Conservation (phyloP, 2,329 filamentous ascomycete species). For the Amylocarpus encephaloides region DNA sequence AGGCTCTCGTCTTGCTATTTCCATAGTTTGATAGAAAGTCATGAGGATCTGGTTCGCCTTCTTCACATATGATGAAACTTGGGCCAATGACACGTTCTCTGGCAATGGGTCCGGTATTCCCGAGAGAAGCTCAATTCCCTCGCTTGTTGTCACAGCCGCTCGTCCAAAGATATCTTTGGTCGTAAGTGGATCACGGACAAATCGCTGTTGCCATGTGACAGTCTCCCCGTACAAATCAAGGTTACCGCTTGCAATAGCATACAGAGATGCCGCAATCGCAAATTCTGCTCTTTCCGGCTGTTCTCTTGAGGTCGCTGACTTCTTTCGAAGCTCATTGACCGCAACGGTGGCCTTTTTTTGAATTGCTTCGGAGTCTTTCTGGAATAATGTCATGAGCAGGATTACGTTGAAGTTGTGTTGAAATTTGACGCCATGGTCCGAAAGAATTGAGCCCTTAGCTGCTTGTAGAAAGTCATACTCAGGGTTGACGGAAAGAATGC, state of each 20-base stretch:
- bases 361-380: not conserved
- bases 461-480: constrained; percentile 6
- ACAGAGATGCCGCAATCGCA: constrained; percentile 27
- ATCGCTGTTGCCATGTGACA: constrained; percentile 33
- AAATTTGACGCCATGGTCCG: no score
- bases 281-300: constrained; percentile 28
- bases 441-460: not conserved
- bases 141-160: constrained; percentile 17
- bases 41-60: constrained; percentile 14
- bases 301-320: constrained; percentile 18
- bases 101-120: constrained; percentile 29
- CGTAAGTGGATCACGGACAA: constrained; percentile 33
- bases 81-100: constrained; percentile 16
- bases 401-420: no score
- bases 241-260: constrained; percentile 31
- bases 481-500: constrained; percentile 3
- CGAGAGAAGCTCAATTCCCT: constrained; percentile 26
- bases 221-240: constrained; percentile 28
- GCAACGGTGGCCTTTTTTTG: constrained; percentile 4
- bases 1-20: constrained; percentile 14
- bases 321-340: constrained; percentile 15
- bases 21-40: constrained; percentile 10
- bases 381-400: no score
- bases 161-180: constrained; percentile 23
- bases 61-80: constrained; percentile 8